Base-by-base conservation (phyloP, 2,329 filamentous ascomycete genomes). In the Cytospora mali region DNA sequence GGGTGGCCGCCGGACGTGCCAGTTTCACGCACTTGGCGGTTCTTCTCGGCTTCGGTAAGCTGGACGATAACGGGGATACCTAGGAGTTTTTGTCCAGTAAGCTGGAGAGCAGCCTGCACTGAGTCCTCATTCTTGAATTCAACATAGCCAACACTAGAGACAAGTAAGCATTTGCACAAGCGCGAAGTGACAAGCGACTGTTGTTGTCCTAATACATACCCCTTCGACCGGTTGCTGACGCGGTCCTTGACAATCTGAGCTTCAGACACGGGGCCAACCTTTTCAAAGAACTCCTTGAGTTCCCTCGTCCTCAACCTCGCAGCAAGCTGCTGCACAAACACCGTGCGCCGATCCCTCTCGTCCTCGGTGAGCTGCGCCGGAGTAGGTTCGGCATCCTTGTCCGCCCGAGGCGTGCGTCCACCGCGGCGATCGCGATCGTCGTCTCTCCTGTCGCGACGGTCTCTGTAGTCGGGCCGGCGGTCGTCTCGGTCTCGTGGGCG, bases 11-110 rank as follows among this genome's bases (percentile, higher is more conserved):
- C 83, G 55, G 82, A 78, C 57, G 84, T 80, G 70, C 95, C 91
- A 58, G 91, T 86, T 68, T 86, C 94, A 69, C 94, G 92, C 68
- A 93, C 92, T 82, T 97, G 94, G 71, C 95, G 93, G 75, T 99
- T 99, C 84, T 99, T 99, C 78, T 99, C 96, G 75, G 95, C 96
- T 83, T 99, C 95, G 71, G 95, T 98, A 75, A 97, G 88, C 79
- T 98, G 94, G 61, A 94, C 96, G 72, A 99, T 99, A 75, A 99
- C 96, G 64, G 95, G 95, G 69, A 99, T 97, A 84, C 93, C 93
- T 89, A 97, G 83, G 79, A 99, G 89, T 80, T 95, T 97, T 82
- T 98, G 94, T 79, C 95, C 95, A 77, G 95, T 99, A 82, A 99
- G 93, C 81, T 97, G 91, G 75, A 99, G 91, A 74, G 96, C 95